A percentile compares a stretch with the other conserved stretches of the same genome.
Conservation (phyloP, 2,329 filamentous ascomycete genomes). For the Xylogone sp. region DNA sequence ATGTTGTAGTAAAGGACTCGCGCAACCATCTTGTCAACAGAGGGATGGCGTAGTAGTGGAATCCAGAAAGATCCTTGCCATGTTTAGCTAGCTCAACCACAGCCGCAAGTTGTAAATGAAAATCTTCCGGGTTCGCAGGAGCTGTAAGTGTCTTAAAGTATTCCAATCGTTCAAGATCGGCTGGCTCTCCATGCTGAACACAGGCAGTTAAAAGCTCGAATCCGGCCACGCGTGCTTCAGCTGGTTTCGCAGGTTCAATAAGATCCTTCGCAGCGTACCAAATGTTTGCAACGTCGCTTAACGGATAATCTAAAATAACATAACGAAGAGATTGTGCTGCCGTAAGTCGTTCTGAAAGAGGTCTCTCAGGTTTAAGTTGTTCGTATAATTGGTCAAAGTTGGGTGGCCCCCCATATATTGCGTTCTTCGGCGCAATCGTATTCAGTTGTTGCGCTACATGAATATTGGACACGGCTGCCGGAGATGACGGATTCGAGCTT, state of each 20-base stretch:
- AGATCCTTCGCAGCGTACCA: constrained; percentile 66
- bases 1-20: constrained; percentile 50
- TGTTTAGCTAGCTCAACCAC: constrained; percentile 58
- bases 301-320: constrained; percentile 54
- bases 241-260: constrained; percentile 53
- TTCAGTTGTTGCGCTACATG: constrained; percentile 40
- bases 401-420: constrained; percentile 40
- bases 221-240: constrained; percentile 51
- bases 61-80: constrained; percentile 60
- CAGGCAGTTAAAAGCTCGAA: constrained; percentile 65
- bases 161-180: constrained; percentile 62
- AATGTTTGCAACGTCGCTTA: constrained; percentile 41
- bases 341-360: constrained; percentile 48
- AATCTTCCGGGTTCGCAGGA: constrained; percentile 56
- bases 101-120: constrained; percentile 61
- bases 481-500: constrained; percentile 36
- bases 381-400: constrained; percentile 53
- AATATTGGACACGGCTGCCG: constrained; percentile 31
- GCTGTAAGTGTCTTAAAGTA: constrained; percentile 61
- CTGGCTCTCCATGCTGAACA: constrained; percentile 57
- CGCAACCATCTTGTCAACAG: constrained; percentile 59
- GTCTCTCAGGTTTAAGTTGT: constrained; percentile 47
- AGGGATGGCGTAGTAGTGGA: constrained; percentile 64
- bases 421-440: constrained; percentile 30
- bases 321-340: constrained; percentile 55